phyloP scores from a whole-genome alignment of 371 early-diverging fungal species.

The Batkoa obscura region DNA sequence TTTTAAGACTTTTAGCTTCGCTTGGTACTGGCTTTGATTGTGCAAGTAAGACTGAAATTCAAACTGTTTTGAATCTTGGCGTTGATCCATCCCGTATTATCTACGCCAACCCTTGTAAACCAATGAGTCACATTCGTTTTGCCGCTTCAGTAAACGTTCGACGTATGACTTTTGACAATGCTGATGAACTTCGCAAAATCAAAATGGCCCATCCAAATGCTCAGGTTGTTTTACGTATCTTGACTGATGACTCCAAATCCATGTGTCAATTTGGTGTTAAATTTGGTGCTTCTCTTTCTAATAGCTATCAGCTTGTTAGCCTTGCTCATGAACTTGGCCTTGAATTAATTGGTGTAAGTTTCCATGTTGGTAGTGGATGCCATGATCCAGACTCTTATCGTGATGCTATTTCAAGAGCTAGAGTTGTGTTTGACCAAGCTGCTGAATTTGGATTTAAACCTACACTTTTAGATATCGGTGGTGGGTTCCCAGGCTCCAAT shows the following conservation, averaged over 20 bases:
- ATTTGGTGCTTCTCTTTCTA: slow-evolving; percentile 76
- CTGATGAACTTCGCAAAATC: slow-evolving; percentile 89
- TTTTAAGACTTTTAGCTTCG: slow-evolving; percentile 62
- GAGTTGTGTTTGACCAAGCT: slow-evolving; percentile 72
- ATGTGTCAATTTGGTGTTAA: slow-evolving; percentile 86
- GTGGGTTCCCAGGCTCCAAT: slow-evolving; percentile 89
- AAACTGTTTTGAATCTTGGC: slow-evolving; percentile 56
- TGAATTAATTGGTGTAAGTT: slow-evolving; percentile 76
- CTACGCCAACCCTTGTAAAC: slow-evolving; percentile 97
- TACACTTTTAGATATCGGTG: slow-evolving; percentile 81
- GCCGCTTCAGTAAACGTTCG: slow-evolving; percentile 54
- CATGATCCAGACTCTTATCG: slow-evolving; percentile 72
- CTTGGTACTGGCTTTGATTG: slow-evolving; percentile 90
- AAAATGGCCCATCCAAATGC: slow-evolving; percentile 63
- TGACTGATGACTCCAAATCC: slow-evolving; percentile 86
- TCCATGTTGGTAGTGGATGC: slow-evolving; percentile 94
- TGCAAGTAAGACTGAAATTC: slow-evolving; percentile 72
- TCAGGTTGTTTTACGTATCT: slow-evolving; percentile 76
- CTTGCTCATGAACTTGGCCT: slow-evolving; percentile 63
- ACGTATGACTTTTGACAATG: slow-evolving; percentile 96
- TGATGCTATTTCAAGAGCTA: slow-evolving; percentile 75
- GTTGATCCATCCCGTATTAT: slow-evolving; percentile 67
- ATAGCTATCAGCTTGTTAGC: slow-evolving; percentile 42
- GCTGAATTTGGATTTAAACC: slow-evolving; percentile 47
- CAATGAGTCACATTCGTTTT: slow-evolving; percentile 75